phyloP scores from a whole-genome alignment of 2,329 filamentous ascomycete species.

The Xylariaceae sp. region DNA sequence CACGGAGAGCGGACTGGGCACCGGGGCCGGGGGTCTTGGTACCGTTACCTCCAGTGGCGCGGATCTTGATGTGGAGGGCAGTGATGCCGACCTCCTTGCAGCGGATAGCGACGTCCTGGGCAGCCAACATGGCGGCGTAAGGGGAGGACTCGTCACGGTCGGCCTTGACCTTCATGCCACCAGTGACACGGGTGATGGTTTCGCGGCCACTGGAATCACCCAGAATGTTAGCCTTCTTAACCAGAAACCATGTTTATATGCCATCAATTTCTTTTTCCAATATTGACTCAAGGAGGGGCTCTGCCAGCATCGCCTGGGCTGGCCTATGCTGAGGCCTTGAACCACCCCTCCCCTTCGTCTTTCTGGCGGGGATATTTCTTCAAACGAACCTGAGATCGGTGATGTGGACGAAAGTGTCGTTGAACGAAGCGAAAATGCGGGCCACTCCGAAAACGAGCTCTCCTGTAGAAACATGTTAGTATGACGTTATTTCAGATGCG shows the following conservation, averaged over 20 bases:
- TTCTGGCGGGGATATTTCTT: neutral
- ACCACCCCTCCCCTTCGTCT: neutral
- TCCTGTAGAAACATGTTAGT: slow-evolving; percentile 48
- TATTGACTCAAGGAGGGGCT: too few relatives aligned
- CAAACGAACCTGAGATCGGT: slow-evolving; percentile 88
- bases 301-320: too few relatives aligned
- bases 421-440: slow-evolving; percentile 95
- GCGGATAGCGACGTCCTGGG: slow-evolving; percentile 92
- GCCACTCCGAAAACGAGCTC: slow-evolving; percentile 98
- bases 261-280: too few relatives aligned
- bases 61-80: slow-evolving; percentile 99
- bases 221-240: slow-evolving; percentile 58
- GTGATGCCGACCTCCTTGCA: slow-evolving; percentile 71
- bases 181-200: slow-evolving; percentile 99
- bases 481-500: neutral
- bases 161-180: slow-evolving; percentile 99
- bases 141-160: slow-evolving; percentile 99
- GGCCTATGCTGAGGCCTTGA: slow-evolving; percentile 2
- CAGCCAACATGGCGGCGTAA: slow-evolving; percentile 99
- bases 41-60: slow-evolving; percentile 98
- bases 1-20: slow-evolving; percentile 98
- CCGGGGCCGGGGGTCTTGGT: slow-evolving; percentile 99
- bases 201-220: slow-evolving; percentile 89
- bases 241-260: slow-evolving; percentile 13
- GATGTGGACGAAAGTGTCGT: slow-evolving; percentile 95